Percentiles rank a stretch among this genome's conserved stretches.
Evolutionary conservation across 345 rosid species (phyloP).

Genomic region (Streptanthus diversifolius): DNA sequence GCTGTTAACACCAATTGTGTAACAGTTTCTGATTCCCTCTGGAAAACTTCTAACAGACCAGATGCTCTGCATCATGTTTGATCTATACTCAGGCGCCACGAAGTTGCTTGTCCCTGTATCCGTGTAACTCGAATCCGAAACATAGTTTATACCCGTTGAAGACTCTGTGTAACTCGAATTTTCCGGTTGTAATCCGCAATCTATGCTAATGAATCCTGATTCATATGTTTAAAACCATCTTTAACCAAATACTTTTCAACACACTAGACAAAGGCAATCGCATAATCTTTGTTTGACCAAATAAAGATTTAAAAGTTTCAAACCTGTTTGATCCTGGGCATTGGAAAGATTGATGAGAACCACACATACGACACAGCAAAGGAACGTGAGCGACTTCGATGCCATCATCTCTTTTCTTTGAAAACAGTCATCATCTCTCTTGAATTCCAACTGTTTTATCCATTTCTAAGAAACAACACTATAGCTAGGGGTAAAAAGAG

Average conservation of each 20-base stretch:
- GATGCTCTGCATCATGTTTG: conserved; percentile 20
- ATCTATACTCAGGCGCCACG: conserved; percentile 28
- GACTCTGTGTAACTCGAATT: conserved; percentile 32
- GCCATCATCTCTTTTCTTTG: conserved; percentile 11
- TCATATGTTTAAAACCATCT: background rate
- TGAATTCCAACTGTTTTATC: conserved; percentile 11
- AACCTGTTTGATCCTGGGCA: conserved; percentile 41
- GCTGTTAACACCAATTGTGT: conserved; percentile 20
- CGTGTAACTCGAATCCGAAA: conserved; percentile 33
- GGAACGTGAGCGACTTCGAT: background rate
- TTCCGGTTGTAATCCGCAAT: conserved; percentile 38
- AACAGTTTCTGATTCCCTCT: conserved; percentile 43
- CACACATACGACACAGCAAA: background rate
- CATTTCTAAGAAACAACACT: conserved; percentile 8
- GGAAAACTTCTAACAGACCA: conserved; percentile 45
- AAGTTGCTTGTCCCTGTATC: conserved; percentile 28
- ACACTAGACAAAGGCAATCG: background rate
- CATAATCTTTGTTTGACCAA: conserved; percentile 14
- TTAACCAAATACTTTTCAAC: background rate
- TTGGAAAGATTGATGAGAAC: conserved; percentile 16
- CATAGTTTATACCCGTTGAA: conserved; percentile 34
- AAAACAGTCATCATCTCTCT: conserved; percentile 12
- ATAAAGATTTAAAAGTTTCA: background rate
- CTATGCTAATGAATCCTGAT: conserved; percentile 50
- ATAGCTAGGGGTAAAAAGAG: background rate